Evolutionary conservation across 345 rosid species (phyloP).

Genomic region (Lepidium sativum): DNA sequence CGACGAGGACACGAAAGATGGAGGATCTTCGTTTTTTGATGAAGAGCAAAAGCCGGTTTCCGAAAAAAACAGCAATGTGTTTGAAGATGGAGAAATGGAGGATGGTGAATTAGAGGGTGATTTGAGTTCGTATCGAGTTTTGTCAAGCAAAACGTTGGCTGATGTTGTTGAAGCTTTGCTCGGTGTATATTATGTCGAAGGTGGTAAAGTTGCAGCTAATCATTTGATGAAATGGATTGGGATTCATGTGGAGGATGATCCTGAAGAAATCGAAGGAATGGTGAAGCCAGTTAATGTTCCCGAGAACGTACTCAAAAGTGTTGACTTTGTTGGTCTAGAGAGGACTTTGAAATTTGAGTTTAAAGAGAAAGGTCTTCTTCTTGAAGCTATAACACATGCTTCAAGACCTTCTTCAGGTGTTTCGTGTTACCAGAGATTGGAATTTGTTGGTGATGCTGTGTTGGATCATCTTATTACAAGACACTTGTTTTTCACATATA

Average conservation of each 20-base stretch:
- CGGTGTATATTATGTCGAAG: constrained; percentile 96
- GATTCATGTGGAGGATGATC: constrained; percentile 71
- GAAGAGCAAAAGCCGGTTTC: constrained; percentile 30
- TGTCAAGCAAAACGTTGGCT: constrained; percentile 95
- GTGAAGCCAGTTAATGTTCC: constrained; percentile 46
- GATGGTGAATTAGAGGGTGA: constrained; percentile 96
- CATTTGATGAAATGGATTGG: constrained; percentile 97
- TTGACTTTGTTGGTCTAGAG: constrained; percentile 70
- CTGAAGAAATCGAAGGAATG: constrained; percentile 39
- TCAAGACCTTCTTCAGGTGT: constrained; percentile 94
- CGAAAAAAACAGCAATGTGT: constrained; percentile 28
- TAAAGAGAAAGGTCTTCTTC: constrained; percentile 48
- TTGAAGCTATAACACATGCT: constrained; percentile 97
- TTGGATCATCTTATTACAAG: constrained; percentile 89
- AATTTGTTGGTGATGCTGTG: constrained; percentile 98
- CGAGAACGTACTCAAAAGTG: constrained; percentile 65
- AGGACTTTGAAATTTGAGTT: constrained; percentile 58
- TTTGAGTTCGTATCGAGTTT: constrained; percentile 86
- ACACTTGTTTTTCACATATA: constrained; percentile 86
- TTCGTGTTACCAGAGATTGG: constrained; percentile 90
- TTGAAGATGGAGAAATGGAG: constrained; percentile 71
- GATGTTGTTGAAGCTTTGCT: constrained; percentile 97
- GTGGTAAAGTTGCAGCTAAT: constrained; percentile 76
- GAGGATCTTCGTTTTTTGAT: constrained; percentile 60
- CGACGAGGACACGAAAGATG: constrained; percentile 92